These are phyloP conservation scores for Hemisphaericaspora nanyangensis DNA, from an alignment of 805 yeast genomes.

Conservation along the genomic window DNA sequence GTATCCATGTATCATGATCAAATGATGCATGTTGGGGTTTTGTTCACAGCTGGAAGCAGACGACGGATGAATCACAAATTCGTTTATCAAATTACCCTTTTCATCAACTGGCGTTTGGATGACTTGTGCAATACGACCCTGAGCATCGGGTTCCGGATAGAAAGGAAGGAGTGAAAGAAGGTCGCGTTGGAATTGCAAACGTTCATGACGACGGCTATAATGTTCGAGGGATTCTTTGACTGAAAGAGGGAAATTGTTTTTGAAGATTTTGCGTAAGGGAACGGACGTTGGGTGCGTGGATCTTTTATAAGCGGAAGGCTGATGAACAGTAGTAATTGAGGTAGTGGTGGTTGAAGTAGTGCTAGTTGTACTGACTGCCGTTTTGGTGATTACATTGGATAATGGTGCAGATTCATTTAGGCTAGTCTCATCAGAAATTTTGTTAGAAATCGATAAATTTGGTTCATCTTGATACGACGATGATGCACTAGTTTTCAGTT, in stretches of 20 bases:
- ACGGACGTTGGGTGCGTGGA: constrained; percentile 69
- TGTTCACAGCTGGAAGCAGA: constrained; percentile 8
- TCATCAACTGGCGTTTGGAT: constrained; percentile 25
- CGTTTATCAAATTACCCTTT: constrained; percentile 32
- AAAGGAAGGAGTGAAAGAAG: constrained; percentile 45
- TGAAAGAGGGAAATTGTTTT: constrained; percentile 56
- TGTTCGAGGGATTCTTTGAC: constrained; percentile 51
- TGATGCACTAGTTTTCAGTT: background rate
- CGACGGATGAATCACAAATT: constrained; percentile 36
- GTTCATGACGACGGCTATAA: constrained; percentile 35
- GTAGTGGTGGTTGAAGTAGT: background rate
- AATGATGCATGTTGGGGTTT: constrained; percentile 25
- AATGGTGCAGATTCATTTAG: no score
- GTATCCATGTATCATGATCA: constrained; percentile 43
- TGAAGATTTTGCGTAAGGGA: constrained; percentile 51
- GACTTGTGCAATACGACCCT: constrained; percentile 28
- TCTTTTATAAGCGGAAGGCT: constrained; percentile 33
- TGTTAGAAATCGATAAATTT: background rate
- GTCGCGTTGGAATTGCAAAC: constrained; percentile 44
- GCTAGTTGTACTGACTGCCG: background rate
- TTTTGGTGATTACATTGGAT: no score
- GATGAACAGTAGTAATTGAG: background rate
- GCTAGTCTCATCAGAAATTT: background rate
- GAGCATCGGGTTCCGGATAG: constrained; percentile 31
- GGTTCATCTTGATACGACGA: background rate